Evolutionary conservation across 2,329 filamentous ascomycete species (phyloP).

Genomic region (Stachybotrys chlorohalonatus): DNA sequence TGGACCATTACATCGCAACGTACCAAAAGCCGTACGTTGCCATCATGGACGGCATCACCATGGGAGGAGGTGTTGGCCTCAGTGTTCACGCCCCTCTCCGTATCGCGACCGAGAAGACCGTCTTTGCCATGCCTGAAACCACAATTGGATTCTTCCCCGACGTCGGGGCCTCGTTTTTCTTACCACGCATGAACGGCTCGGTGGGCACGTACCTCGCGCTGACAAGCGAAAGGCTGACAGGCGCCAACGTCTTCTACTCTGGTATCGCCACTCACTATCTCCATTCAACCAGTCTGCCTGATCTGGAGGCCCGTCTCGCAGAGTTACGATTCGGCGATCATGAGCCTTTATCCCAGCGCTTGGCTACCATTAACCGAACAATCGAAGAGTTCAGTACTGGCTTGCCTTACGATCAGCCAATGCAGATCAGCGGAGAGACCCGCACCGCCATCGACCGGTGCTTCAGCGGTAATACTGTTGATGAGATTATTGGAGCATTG

Average conservation of each 20-base stretch:
- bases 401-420: conserved; percentile 65
- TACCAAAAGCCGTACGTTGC: conserved; percentile 90
- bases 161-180: conserved; percentile 92
- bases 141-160: conserved; percentile 98
- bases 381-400: conserved; percentile 89
- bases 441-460: conserved; percentile 79
- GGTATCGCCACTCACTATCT: conserved; percentile 95
- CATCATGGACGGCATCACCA: conserved; percentile 96
- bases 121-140: conserved; percentile 98
- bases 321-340: conserved; percentile 85
- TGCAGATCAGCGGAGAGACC: conserved; percentile 57
- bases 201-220: conserved; percentile 89
- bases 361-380: conserved; percentile 70
- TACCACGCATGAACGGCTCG: conserved; percentile 78
- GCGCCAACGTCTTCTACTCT: conserved; percentile 80
- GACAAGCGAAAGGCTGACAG: conserved; percentile 75
- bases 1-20: conserved; percentile 91
- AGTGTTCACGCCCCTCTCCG: conserved; percentile 92
- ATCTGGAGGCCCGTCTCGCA: conserved; percentile 74
- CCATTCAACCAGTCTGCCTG: conserved; percentile 77
- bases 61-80: conserved; percentile 93
- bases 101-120: conserved; percentile 89
- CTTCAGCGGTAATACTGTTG: conserved; percentile 59
- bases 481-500: conserved; percentile 63
- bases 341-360: conserved; percentile 50